A percentile compares a stretch with the other conserved stretches of the same genome.
phyloP scores from a whole-genome alignment of 768 basidiomycete species.

The Xerocomus spinulosus region DNA sequence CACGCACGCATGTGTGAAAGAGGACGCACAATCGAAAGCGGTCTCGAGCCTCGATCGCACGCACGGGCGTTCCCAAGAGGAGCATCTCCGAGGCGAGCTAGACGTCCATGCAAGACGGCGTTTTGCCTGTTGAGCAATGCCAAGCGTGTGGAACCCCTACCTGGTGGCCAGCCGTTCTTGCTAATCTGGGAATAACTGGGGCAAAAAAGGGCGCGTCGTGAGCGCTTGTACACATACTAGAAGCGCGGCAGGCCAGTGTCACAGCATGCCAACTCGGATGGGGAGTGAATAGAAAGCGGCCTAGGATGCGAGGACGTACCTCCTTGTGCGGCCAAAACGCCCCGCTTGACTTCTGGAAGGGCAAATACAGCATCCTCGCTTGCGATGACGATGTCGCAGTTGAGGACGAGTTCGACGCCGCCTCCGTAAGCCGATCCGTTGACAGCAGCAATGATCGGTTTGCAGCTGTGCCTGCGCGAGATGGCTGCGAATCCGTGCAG shows the following conservation, averaged over 20 bases:
- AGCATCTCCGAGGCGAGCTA: constrained; percentile 76
- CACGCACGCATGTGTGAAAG: not conserved
- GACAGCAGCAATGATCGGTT: constrained; percentile 79
- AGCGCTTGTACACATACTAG: not conserved
- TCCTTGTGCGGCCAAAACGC: constrained; percentile 69
- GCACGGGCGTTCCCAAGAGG: constrained; percentile 64
- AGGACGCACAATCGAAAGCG: constrained; percentile 70
- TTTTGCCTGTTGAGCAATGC: constrained; percentile 9
- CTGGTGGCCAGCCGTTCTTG: constrained; percentile 69
- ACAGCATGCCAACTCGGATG: not conserved
- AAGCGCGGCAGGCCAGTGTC: not conserved
- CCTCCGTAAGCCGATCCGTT: constrained; percentile 70
- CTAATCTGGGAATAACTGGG: constrained; percentile 64
- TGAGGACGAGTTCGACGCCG: constrained; percentile 62
- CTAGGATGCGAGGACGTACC: constrained; percentile 49
- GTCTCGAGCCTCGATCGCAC: constrained; percentile 60
- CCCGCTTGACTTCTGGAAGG: constrained; percentile 73
- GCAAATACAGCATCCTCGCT: constrained; percentile 64
- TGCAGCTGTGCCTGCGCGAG: constrained; percentile 57
- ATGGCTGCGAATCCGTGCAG: constrained; percentile 67
- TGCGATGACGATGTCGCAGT: constrained; percentile 75
- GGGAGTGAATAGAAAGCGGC: too few species aligned
- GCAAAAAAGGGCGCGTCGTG: not conserved
- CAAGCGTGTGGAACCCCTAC: constrained; percentile 32
- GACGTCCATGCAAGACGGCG: constrained; percentile 1